Evolutionary conservation across 805 yeast species (phyloP).

Genomic region (Pichia heedii): DNA sequence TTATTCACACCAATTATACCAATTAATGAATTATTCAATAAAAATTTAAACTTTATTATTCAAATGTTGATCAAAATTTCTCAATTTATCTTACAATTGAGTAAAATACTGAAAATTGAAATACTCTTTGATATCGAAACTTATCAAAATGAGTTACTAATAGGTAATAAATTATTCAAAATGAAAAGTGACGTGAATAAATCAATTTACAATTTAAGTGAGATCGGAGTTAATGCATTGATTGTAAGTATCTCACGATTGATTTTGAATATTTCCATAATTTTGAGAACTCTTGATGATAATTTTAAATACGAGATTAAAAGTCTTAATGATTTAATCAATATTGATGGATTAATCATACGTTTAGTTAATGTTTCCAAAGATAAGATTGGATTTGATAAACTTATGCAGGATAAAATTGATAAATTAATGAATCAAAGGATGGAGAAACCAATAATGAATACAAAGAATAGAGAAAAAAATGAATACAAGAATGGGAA

Average conservation of each 20-base stretch:
- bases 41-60: constrained; percentile 16
- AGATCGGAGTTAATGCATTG: background rate
- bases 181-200: background rate
- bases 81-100: constrained; percentile 11
- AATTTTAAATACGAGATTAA: background rate
- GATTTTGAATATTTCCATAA: constrained; percentile 1
- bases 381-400: background rate
- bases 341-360: background rate
- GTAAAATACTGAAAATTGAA: constrained; percentile 12
- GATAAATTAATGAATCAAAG: constrained; percentile 12
- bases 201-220: background rate
- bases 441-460: too few species aligned
- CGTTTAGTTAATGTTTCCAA: background rate
- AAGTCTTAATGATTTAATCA: constrained; percentile 15
- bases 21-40: constrained; percentile 13
- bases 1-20: constrained; percentile 23
- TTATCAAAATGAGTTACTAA: background rate
- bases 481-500: background rate
- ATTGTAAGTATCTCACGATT: constrained; percentile 2
- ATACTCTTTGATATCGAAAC: constrained; percentile 17
- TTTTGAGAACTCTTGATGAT: background rate
- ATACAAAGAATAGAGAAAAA: too few species aligned
- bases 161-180: constrained; percentile 1
- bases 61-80: constrained; percentile 16
- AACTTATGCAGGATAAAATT: background rate